Percentiles rank a stretch among this genome's conserved stretches.
These are phyloP conservation scores for Teratosphaeria pseudoeucalypti DNA, from an alignment of 2,329 filamentous ascomycete species.

Conservation along the genomic window DNA sequence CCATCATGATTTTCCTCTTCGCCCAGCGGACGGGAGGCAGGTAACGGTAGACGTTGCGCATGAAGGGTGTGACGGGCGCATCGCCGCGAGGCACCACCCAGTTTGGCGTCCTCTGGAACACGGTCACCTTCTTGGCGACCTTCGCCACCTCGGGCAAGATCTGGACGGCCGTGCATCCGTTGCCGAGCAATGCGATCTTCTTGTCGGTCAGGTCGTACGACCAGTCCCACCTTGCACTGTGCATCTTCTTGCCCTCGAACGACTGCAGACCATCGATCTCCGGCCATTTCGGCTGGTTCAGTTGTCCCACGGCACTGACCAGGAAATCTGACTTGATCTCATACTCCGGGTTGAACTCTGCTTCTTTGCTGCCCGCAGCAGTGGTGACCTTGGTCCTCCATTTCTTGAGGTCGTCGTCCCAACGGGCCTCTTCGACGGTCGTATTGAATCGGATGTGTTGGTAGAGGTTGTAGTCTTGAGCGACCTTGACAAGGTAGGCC, in stretches of 20 bases:
- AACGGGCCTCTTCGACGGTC: slow-evolving; percentile 41
- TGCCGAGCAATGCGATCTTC: slow-evolving; percentile 49
- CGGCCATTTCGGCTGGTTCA: slow-evolving; percentile 45
- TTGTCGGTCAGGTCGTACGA: slow-evolving; percentile 45
- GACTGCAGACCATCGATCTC: slow-evolving; percentile 38
- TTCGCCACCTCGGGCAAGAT: slow-evolving; percentile 49
- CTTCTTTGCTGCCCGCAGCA: slow-evolving; percentile 41
- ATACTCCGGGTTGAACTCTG: slow-evolving; percentile 43
- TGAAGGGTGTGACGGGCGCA: slow-evolving; percentile 32
- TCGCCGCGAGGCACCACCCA: slow-evolving; percentile 49
- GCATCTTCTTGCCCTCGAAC: slow-evolving; percentile 45
- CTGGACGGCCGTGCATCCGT: slow-evolving; percentile 49
- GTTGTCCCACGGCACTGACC: slow-evolving; percentile 48
- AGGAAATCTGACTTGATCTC: slow-evolving; percentile 47
- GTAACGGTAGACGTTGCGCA: slow-evolving; percentile 38
- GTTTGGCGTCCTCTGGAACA: slow-evolving; percentile 50
- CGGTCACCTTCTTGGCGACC: slow-evolving; percentile 38
- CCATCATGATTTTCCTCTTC: slow-evolving; percentile 44
- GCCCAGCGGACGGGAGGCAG: slow-evolving; percentile 42
- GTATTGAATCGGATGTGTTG: slow-evolving; percentile 50
- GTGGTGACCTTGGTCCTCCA: slow-evolving; percentile 43
- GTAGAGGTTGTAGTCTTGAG: slow-evolving; percentile 45
- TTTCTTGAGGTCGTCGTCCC: slow-evolving; percentile 43
- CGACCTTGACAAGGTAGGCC: slow-evolving; percentile 44
- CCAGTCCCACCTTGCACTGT: slow-evolving; percentile 52